phyloP scores from a whole-genome alignment of 2,329 filamentous ascomycete genomes.

The Coniochaeta prunicola region DNA sequence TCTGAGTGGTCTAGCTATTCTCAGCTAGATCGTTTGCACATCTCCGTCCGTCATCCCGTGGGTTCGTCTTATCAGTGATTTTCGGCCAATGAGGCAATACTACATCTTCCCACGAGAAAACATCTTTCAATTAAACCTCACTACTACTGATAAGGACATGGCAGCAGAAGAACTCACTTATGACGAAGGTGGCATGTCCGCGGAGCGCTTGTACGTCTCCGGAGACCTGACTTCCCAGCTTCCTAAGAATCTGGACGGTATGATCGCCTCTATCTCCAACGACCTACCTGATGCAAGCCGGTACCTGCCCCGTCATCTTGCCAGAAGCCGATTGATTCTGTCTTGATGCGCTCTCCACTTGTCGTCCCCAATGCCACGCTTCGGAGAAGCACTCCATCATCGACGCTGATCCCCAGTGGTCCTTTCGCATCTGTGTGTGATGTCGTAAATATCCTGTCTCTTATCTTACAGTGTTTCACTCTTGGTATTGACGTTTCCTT shows the following conservation, averaged over 20 bases:
- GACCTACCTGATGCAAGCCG: background rate
- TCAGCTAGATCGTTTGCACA: background rate
- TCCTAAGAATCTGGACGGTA: too few relatives aligned
- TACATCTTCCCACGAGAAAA: background rate
- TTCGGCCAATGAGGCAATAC: background rate
- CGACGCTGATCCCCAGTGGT: background rate
- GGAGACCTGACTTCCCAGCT: background rate
- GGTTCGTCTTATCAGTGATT: background rate
- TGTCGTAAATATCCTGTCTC: background rate
- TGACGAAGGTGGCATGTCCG: conserved; percentile 1
- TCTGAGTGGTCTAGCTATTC: background rate
- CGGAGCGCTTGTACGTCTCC: background rate
- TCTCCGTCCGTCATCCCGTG: background rate
- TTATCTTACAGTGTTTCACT: background rate
- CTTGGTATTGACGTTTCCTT: background rate
- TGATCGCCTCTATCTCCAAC: background rate
- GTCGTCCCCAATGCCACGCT: background rate
- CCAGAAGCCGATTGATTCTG: background rate
- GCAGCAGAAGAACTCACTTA: background rate
- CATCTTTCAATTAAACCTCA: background rate
- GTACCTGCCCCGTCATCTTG: background rate
- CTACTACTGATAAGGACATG: background rate
- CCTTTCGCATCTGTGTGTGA: background rate
- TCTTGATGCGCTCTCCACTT: background rate
- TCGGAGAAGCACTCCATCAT: background rate